A percentile compares a stretch with the other conserved stretches of the same genome.
phyloP scores from a whole-genome alignment of 768 basidiomycete species.

The Mycena galopus region DNA sequence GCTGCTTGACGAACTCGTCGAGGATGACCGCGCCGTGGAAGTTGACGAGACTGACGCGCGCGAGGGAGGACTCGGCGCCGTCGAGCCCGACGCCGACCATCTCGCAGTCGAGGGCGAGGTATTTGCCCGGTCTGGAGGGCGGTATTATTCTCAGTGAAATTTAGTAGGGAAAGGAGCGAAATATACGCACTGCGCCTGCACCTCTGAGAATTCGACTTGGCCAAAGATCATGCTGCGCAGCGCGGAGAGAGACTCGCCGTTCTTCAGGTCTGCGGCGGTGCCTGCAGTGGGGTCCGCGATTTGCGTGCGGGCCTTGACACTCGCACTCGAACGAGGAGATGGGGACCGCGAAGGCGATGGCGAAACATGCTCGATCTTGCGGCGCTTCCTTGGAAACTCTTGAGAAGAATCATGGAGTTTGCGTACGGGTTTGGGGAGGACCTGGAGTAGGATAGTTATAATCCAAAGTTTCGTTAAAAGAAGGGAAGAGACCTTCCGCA shows the following conservation, averaged over 20 bases:
- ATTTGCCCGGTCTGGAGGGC: conserved; percentile 72
- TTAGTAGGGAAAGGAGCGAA: conserved; percentile 1
- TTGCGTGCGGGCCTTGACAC: background rate
- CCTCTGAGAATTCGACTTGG: conserved; percentile 52
- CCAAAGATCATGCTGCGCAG: conserved; percentile 70
- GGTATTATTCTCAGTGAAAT: conserved; percentile 17
- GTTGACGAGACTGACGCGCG: conserved; percentile 92
- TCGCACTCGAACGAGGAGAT: conserved; percentile 15
- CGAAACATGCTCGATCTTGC: conserved; percentile 45
- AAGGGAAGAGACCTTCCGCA: conserved; percentile 60
- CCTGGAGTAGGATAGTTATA: background rate
- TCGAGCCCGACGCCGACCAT: conserved; percentile 97
- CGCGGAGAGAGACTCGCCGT: conserved; percentile 60
- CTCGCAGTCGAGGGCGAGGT: conserved; percentile 93
- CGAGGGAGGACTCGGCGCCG: conserved; percentile 86
- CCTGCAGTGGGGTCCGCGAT: background rate
- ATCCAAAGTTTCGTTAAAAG: background rate
- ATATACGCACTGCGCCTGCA: conserved; percentile 60
- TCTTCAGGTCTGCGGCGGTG: conserved; percentile 48
- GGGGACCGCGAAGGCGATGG: conserved; percentile 23
- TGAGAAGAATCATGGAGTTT: conserved; percentile 24
- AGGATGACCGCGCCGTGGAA: conserved; percentile 84
- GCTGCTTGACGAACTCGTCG: conserved; percentile 89
- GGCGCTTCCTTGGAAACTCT: conserved; percentile 42
- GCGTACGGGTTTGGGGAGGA: conserved; percentile 7